phyloP scores from a whole-genome alignment of 2,329 filamentous ascomycete genomes.

The Exophiala sp. region DNA sequence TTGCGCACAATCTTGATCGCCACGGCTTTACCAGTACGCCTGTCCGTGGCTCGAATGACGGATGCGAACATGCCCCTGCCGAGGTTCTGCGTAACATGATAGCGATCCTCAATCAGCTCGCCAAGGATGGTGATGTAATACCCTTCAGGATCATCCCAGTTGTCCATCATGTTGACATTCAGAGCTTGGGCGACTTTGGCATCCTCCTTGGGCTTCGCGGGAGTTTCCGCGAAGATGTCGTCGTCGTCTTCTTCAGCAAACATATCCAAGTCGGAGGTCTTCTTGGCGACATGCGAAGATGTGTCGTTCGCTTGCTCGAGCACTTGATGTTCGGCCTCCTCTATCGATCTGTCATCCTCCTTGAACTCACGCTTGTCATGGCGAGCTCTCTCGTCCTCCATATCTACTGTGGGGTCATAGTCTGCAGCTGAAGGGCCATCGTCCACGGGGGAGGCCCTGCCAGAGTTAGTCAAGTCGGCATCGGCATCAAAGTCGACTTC shows the following conservation, averaged over 20 bases:
- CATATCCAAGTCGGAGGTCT: slow-evolving; percentile 56
- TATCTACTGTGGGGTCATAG: slow-evolving; percentile 83
- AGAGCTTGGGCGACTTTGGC: slow-evolving; percentile 52
- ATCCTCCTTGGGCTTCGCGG: slow-evolving; percentile 47
- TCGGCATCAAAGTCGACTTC: slow-evolving; percentile 61
- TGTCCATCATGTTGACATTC: slow-evolving; percentile 74
- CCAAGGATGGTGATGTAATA: slow-evolving; percentile 94
- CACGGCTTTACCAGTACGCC: slow-evolving; percentile 67
- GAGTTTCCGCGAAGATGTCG: slow-evolving; percentile 78
- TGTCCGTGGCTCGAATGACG: slow-evolving; percentile 81
- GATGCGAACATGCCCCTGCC: slow-evolving; percentile 96
- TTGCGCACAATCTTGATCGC: slow-evolving; percentile 98
- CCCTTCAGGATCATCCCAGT: slow-evolving; percentile 87
- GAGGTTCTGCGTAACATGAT: slow-evolving; percentile 79
- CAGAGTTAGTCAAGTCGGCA: slow-evolving; percentile 59
- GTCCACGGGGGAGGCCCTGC: slow-evolving; percentile 35
- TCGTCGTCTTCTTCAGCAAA: slow-evolving; percentile 57
- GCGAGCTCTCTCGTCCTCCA: slow-evolving; percentile 72
- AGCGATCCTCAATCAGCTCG: slow-evolving; percentile 81
- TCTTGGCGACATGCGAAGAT: slow-evolving; percentile 33
- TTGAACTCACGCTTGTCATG: slow-evolving; percentile 60
- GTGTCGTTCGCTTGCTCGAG: slow-evolving; percentile 39
- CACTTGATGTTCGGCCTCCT: slow-evolving; percentile 55
- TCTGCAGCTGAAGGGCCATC: slow-evolving; percentile 87
- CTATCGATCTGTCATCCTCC: slow-evolving; percentile 48